Evolutionary conservation across 768 basidiomycete genomes (phyloP).

Genomic region (Neoboletus brunneissimus): DNA sequence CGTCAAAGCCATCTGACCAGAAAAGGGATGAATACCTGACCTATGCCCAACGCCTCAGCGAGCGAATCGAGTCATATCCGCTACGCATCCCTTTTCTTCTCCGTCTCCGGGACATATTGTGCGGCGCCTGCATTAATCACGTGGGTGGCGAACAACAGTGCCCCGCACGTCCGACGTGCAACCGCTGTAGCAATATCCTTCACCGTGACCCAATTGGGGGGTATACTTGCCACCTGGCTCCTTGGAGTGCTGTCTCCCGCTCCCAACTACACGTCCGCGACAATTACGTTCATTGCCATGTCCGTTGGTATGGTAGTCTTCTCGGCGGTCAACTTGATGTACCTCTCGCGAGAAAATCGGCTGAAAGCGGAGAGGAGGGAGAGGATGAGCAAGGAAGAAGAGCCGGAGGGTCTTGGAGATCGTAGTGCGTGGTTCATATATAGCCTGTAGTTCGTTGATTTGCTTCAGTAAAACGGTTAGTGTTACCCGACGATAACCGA

Average conservation of each 20-base stretch:
- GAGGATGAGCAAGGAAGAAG: conserved; percentile 33
- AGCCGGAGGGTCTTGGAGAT: conserved; percentile 46
- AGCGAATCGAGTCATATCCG: conserved; percentile 38
- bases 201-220: conserved; percentile 54
- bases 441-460: conserved; percentile 32
- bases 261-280: conserved; percentile 50
- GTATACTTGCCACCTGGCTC: conserved; percentile 62
- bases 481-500: too few relatives aligned
- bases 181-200: conserved; percentile 57
- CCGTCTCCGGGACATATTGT: conserved; percentile 49
- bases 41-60: not conserved
- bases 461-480: too few relatives aligned
- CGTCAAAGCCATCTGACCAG: conserved; percentile 6
- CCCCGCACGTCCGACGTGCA: conserved; percentile 55
- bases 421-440: conserved; percentile 57
- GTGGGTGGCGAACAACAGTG: conserved; percentile 62
- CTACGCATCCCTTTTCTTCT: conserved; percentile 58
- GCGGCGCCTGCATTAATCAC: conserved; percentile 52
- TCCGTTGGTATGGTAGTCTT: conserved; percentile 40
- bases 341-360: conserved; percentile 43
- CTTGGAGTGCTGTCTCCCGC: conserved; percentile 48
- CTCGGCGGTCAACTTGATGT: conserved; percentile 38
- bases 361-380: conserved; percentile 41
- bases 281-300: conserved; percentile 36
- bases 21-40: not conserved